Evolutionary conservation across 2,329 filamentous ascomycete genomes (phyloP), one percentile per base, ranked within the genome.

Genomic region (Ophiostoma piceae): DNA sequence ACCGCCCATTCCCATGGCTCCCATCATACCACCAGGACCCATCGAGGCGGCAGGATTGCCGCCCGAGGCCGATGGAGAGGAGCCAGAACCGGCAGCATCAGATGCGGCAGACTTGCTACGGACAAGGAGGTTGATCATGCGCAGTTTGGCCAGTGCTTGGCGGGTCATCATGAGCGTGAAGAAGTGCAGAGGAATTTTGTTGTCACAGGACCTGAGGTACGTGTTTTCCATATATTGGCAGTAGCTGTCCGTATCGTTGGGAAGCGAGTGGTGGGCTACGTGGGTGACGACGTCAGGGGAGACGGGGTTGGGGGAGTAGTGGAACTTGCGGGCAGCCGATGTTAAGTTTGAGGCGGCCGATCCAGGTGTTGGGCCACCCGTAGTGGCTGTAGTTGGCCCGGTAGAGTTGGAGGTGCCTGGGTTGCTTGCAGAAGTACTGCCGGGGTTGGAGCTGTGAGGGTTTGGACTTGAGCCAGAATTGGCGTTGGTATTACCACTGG

Each of bases 141-240:
- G 86, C 77, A 85, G 81, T 76, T 87, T 86, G 77, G 82, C 86
- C 19, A 88, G 79, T 9, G 80, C 81, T 70, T 84, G 82, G 9
- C 84, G 81, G 7, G 84, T 86, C 81, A 87, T 86, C 71, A 85
- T 80, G 54, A 86, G 76, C 1, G 85, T 86, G 74, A 88, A 87
- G 72, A 84, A 83, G 72, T 88, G 86, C 14, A 88, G 76, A 0
- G 86, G 85, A 9, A 88, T 84, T 74, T 85, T 85, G 51, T 82
- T 78, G 73, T 88, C 85, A 74, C 86, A 88, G 67, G 83, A 80
- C 62, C 80, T 80, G 37, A 88, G 80, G 74, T 88, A 88, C 1
- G 80, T 82, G 66, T 81, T 80, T 72, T 88, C 85, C 29, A 88
- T 84, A 71, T 87, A 83, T 35, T 80, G 79, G 69, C 82, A 83